Evolutionary conservation across 805 yeast species (phyloP).

Genomic region (Starmerella cellae): DNA sequence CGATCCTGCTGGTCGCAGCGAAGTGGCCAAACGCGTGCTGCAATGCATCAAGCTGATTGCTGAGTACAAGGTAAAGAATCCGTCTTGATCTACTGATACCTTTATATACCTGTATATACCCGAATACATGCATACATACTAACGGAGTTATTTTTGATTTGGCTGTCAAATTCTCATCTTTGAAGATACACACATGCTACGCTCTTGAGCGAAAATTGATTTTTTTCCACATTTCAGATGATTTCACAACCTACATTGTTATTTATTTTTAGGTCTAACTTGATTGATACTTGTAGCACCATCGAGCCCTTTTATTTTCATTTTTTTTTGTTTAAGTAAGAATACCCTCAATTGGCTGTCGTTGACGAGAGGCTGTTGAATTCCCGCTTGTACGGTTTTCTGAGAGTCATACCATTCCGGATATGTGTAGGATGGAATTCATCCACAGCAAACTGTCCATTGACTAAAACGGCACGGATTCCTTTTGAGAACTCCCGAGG

Average conservation of each 20-base stretch:
- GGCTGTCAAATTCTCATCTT: neutral
- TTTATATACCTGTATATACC: neutral
- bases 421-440: slow-evolving; percentile 10
- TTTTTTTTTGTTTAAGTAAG: no score
- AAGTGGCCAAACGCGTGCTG: slow-evolving; percentile 10
- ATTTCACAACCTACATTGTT: no score
- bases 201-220: no score
- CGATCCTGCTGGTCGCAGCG: slow-evolving; percentile 12
- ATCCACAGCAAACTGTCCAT: slow-evolving; percentile 11
- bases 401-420: slow-evolving; percentile 2
- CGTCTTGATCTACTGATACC: no score
- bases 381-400: no score
- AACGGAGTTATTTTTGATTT: neutral
- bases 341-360: no score
- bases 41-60: slow-evolving; percentile 17
- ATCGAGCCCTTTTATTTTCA: no score
- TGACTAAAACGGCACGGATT: slow-evolving; percentile 9
- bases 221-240: neutral
- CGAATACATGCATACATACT: no score
- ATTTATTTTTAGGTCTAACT: no score
- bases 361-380: no score
- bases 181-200: neutral
- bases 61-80: slow-evolving; percentile 10
- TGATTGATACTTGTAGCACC: no score
- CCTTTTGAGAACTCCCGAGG: slow-evolving; percentile 9